Conservation (phyloP, 1,284 basidiomycete species). For the Athelia psychrophila region DNA sequence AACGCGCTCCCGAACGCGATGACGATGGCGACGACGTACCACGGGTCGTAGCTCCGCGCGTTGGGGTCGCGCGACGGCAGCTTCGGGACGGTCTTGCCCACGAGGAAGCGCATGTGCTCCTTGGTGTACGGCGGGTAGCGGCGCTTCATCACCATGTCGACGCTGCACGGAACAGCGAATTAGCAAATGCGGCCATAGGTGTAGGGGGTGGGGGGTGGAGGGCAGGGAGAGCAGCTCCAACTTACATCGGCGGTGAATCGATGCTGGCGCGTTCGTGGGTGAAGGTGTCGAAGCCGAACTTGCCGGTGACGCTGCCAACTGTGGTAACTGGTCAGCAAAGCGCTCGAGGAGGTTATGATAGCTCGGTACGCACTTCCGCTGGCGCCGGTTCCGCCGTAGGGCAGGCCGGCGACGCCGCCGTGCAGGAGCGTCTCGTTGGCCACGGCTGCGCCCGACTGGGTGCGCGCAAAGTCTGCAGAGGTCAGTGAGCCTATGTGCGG, state of each 20-base stretch:
- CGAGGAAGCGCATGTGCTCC: no score
- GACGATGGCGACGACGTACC: no score
- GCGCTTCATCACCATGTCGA: not conserved
- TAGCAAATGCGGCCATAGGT: not conserved
- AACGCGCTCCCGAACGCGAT: no score
- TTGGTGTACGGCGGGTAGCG: not conserved
- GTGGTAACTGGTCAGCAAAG: not conserved
- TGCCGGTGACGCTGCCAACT: constrained; percentile 43
- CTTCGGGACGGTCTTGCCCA: no score
- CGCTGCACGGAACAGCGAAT: not conserved
- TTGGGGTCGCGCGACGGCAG: no score
- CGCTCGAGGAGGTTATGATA: not conserved
- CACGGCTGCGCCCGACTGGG: constrained; percentile 35
- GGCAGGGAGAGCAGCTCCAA: not conserved
- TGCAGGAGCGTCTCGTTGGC: constrained; percentile 38
- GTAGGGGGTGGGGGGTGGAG: no score
- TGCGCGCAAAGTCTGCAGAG: constrained; percentile 34
- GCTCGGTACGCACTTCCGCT: constrained; percentile 29
- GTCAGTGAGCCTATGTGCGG: not conserved
- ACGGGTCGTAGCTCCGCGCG: no score
- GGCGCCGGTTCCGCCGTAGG: constrained; percentile 43
- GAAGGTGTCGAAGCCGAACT: constrained; percentile 45
- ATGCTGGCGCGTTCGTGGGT: constrained; percentile 42
- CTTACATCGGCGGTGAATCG: constrained; percentile 38
- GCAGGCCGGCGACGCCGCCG: constrained; percentile 32